Percentiles rank a stretch among this genome's conserved stretches.
These are phyloP conservation scores for Penicillium sp. DNA, from an alignment of 2,329 filamentous ascomycete species.

Conservation along the genomic window DNA sequence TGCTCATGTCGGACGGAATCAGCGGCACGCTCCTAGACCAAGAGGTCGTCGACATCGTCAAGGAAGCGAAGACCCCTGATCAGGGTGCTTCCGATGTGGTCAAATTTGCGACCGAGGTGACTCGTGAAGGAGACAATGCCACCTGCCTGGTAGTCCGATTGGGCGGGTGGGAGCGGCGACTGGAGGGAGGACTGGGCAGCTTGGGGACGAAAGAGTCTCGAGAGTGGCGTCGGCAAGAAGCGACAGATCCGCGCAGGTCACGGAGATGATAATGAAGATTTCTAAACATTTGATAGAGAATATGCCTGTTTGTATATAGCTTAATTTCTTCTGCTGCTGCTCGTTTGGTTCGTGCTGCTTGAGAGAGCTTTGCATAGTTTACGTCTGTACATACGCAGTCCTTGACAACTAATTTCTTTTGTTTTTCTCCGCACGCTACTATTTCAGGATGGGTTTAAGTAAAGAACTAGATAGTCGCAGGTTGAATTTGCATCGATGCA, in stretches of 20 bases:
- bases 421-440: no score
- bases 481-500: no score
- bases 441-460: no score
- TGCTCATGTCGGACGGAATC: slow-evolving; percentile 80
- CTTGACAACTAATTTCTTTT: no score
- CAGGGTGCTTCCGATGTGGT: slow-evolving; percentile 72
- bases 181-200: slow-evolving; percentile 77
- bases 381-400: no score
- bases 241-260: slow-evolving; percentile 67
- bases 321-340: slow-evolving; percentile 17
- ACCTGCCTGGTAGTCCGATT: slow-evolving; percentile 56
- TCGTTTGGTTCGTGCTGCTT: no score
- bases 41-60: slow-evolving; percentile 91
- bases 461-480: no score
- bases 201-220: slow-evolving; percentile 85
- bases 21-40: slow-evolving; percentile 79
- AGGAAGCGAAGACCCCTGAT: slow-evolving; percentile 85
- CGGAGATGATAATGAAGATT: slow-evolving; percentile 42
- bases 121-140: slow-evolving; percentile 54
- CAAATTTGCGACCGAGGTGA: slow-evolving; percentile 79
- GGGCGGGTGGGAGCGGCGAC: slow-evolving; percentile 55
- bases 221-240: slow-evolving; percentile 71
- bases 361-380: no score
- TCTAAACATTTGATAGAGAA: no score
- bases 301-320: no score